Evolutionary conservation across 2,329 filamentous ascomycete genomes (phyloP), one percentile per base, ranked within the genome.

Genomic region (Boeremia lycopersici): DNA sequence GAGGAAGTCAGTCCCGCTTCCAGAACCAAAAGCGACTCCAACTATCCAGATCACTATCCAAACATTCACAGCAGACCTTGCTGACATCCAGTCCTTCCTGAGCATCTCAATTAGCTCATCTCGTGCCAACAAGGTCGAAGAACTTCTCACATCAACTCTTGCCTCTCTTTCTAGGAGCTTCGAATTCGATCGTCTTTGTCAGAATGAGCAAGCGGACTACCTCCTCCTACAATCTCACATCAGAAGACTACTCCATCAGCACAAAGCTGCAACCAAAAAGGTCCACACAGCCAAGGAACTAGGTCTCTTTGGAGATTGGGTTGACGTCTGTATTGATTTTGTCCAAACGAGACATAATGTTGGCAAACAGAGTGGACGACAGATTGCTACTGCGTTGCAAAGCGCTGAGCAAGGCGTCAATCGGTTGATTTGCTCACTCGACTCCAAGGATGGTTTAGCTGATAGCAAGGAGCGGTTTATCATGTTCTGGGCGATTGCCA

Each of bases 401-500:
- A 40, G 28, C 26, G 45, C 45, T 33, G 28, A 25, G 45, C 45
- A 33, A 6, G 45, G 35, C 13, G 34, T 48, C 15, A 7, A 40
- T 33, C 35, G 25, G 6, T 26, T 48, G 26, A 35, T 48, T 8
- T 12, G 17, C 35, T 4, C 17, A 11, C 17, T 40, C 13, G 17
- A 39, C 12, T 33, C 17, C 26, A 12, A 40, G 4, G 26, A 33
- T 30, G 12, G 35, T 33, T 26, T 40, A 17, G 12, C 2, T 12
- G 45, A 25, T 12, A 40, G 34, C 3, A 33, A 48, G 17, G 28
- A 48, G 35, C 45, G 35, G 7, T 48, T 40, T 26, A 76, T 72
- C 4, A 81, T 81, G 0, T 81, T 78, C 56, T 78, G 80, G 25
- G 81, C 82, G 5, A 75, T 76, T 3, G 76, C 76, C 13, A 76